A percentile compares a stretch with the other conserved stretches of the same genome.
Conservation (phyloP, 345 rosid species). For the Sonneratia caseolaris region DNA sequence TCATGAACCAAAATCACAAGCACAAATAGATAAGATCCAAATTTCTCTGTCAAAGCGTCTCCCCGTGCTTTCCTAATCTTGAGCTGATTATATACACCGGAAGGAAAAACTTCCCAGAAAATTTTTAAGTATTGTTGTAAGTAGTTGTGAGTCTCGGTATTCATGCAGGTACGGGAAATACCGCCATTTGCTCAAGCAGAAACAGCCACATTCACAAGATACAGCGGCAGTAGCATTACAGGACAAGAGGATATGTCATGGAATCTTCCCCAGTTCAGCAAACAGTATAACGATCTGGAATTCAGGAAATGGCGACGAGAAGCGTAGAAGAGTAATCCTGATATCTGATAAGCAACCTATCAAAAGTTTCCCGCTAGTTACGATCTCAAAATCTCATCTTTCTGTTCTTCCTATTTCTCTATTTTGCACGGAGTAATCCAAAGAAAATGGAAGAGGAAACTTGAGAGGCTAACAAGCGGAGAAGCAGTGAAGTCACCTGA, state of each 20-base stretch:
- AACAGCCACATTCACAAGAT: not conserved
- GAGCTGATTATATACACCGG: not conserved
- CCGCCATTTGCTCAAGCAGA: not conserved
- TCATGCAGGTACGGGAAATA: not conserved
- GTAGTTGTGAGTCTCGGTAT: not conserved
- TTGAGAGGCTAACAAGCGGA: not conserved
- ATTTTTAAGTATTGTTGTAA: too few species aligned
- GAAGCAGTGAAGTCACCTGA: slow-evolving; percentile 40
- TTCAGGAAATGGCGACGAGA: not conserved
- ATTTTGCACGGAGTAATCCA: not conserved
- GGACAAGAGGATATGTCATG: too few species aligned
- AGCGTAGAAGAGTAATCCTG: not conserved
- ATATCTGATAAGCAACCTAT: not conserved
- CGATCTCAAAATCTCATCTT: not conserved
- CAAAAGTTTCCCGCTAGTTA: not conserved
- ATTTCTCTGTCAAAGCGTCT: not conserved
- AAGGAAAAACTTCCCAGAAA: too few species aligned
- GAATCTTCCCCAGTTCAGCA: too few species aligned
- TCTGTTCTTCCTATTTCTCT: not conserved
- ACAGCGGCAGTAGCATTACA: not conserved
- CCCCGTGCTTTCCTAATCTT: not conserved
- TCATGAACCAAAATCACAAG: not conserved
- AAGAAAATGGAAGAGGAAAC: not conserved
- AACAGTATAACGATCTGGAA: not conserved
- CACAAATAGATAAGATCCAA: not conserved